Evolutionary conservation across 2,329 filamentous ascomycete species (phyloP), one percentile per base, ranked within the genome.

Genomic region (Curvularia eragrostidis): DNA sequence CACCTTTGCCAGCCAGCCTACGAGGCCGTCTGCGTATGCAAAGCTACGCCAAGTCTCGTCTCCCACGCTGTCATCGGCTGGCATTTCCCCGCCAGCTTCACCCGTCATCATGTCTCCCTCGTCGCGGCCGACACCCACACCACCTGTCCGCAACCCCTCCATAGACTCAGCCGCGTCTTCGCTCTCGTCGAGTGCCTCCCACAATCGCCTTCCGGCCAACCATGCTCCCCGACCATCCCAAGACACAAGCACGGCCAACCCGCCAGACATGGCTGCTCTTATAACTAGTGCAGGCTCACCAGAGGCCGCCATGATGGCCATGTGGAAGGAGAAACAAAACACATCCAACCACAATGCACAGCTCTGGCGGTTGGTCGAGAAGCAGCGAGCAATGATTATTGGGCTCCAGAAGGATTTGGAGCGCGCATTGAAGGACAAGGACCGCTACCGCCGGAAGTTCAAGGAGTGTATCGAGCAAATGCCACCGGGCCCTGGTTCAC

Each of bases 391-490:
- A 15, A 93, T 99, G 88, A 93, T 99, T 53, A 78, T 97, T 19
- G 94, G 93, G 7, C 83, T 99, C 62, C 97, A 98, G 73, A 96
- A 95, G 76, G 95, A 99, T 74, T 81, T 99, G 12, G 94, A 98
- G 77, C 87, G 91, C 51, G 88, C 93, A 1, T 78, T 97, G 63
- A 96, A 96, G 74, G 95, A 98, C 67, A 97, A 97, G 78, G 94
- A 98, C 65, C 89, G 90, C 68, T 98, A 98, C 74, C 88, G 91
- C 68, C 93, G 89, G 76, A 97, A 95, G 77, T 75, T 96, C 42
- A 97, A 96, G 77, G 93, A 98, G 54, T 76, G 86, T 58, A 78
- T 86, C 64, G 79, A 78, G 28, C 79, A 83, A 56, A 75, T 80
- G 23, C 79, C 70, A 48, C 75, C 76, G 23, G 59, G 73, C 28